Conservation (phyloP, 2,329 filamentous ascomycete genomes). For the Tolypocladium ovalisporum region DNA sequence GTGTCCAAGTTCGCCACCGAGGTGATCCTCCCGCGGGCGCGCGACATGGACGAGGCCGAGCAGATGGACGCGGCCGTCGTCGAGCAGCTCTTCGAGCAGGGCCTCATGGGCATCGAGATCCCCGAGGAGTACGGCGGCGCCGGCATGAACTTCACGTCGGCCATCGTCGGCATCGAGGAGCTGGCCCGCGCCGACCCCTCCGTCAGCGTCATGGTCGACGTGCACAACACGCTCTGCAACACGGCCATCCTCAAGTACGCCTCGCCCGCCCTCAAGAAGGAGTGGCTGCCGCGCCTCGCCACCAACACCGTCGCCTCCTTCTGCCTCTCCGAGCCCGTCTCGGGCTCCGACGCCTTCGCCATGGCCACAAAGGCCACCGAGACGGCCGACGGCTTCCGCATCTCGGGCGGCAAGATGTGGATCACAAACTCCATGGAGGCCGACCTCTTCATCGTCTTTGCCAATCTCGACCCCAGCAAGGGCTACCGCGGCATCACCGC, state of each 20-base stretch:
- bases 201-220: conserved; percentile 89
- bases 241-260: conserved; percentile 84
- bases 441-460: conserved; percentile 93
- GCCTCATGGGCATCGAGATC: conserved; percentile 94
- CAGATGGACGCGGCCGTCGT: conserved; percentile 80
- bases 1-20: conserved; percentile 88
- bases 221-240: conserved; percentile 97
- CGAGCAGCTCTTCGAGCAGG: conserved; percentile 93
- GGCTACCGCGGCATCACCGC: conserved; percentile 96
- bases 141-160: conserved; percentile 97
- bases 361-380: conserved; percentile 82
- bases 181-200: conserved; percentile 87
- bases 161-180: conserved; percentile 95
- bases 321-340: conserved; percentile 85
- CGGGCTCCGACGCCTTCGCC: conserved; percentile 92
- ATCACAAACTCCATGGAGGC: conserved; percentile 97
- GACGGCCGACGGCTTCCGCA: conserved; percentile 72
- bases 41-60: conserved; percentile 97
- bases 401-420: conserved; percentile 98
- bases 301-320: conserved; percentile 87
- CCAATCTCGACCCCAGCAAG: conserved; percentile 83
- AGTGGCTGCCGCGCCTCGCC: conserved; percentile 81
- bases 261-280: conserved; percentile 64
- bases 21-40: conserved; percentile 77
- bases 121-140: conserved; percentile 94